These are phyloP conservation scores for Echium plantagineum DNA, from an alignment of 257 asterid genomes.

Conservation along the genomic window DNA sequence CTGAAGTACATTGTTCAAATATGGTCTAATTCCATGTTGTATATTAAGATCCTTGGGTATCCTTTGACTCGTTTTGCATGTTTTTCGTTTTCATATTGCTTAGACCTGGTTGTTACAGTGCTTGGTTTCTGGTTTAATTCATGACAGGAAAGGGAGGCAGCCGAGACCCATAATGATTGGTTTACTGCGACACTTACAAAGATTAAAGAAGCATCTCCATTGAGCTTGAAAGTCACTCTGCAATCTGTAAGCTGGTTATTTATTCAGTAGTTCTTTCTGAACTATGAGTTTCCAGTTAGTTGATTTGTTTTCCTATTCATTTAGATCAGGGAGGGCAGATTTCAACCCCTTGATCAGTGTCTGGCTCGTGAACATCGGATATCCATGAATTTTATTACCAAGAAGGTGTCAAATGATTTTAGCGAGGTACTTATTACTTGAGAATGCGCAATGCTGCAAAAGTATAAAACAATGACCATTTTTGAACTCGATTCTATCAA, in stretches of 20 bases:
- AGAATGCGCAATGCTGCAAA: neutral
- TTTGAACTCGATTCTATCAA: neutral
- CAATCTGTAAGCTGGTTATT: constrained; percentile 56
- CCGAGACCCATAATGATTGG: constrained; percentile 44
- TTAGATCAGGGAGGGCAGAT: constrained; percentile 90
- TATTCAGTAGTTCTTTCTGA: constrained; percentile 3
- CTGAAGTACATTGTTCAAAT: neutral
- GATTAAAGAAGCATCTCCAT: constrained; percentile 75
- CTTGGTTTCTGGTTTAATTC: constrained; percentile 4
- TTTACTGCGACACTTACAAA: constrained; percentile 26
- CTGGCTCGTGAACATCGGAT: constrained; percentile 71
- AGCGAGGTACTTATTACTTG: constrained; percentile 41
- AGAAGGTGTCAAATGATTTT: constrained; percentile 49
- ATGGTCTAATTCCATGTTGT: neutral
- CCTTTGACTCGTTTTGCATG: neutral
- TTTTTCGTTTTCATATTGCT: neutral
- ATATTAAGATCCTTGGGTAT: neutral
- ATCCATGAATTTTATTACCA: constrained; percentile 62
- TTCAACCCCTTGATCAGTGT: constrained; percentile 86
- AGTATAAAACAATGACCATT: too few relatives aligned
- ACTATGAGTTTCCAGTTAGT: constrained; percentile 2
- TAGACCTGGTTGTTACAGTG: neutral
- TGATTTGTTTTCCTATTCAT: constrained; percentile 13
- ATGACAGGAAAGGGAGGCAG: constrained; percentile 52
- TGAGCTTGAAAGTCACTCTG: constrained; percentile 88